Base-by-base conservation (phyloP, 2,329 filamentous ascomycete genomes). In the Penicillium brasilianum region DNA sequence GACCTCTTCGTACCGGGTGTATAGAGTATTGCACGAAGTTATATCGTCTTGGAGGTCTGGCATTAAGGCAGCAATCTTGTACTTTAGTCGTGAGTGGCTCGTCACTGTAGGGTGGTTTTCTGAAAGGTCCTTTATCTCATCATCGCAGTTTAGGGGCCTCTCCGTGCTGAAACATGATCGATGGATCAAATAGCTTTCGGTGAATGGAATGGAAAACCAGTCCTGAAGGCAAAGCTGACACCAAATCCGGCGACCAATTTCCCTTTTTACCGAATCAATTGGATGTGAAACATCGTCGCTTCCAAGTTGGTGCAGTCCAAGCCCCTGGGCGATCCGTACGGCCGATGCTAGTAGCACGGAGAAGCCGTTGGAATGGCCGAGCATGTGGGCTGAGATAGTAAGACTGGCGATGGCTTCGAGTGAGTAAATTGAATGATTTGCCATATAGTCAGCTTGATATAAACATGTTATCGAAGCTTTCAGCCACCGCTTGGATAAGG, bases 321-420 rank as follows among this genome's bases (percentile, higher is more conserved):
- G 71, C 0, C 78, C 77, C 66, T 82, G 80, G 2, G 81, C 81
- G 46, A 84, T 82, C 8, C 81, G 75, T 6, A 80, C 71, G 2
- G 78, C 81, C 0, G 80, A 76, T 2, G 78, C 79, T 9, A 83
- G 73, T 20, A 81, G 74, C 1, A 82, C 78, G 4, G 76, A 78
- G 60, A 82, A 81, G 44, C 78, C 79, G 62, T 82, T 82, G 7
- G 80, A 80, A 25, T 78, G 79, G 1, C 82, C 82, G 1, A 84
- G 74, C 16, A 82, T 70, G 67, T 85, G 82, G 9, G 81, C 82
- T 9, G 80, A 80, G 3, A 82, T 79, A n/a, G 82, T 82, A 32
- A 82, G 70, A 1, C 78, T 80, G 10, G 80, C 72, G 41, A 85
- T 81, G 4, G 82, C 77, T 65, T 84, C 78, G 3, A 83, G 74